phyloP scores from a whole-genome alignment of 139 green algal species.

The Tetradesmus obliquus region DNA sequence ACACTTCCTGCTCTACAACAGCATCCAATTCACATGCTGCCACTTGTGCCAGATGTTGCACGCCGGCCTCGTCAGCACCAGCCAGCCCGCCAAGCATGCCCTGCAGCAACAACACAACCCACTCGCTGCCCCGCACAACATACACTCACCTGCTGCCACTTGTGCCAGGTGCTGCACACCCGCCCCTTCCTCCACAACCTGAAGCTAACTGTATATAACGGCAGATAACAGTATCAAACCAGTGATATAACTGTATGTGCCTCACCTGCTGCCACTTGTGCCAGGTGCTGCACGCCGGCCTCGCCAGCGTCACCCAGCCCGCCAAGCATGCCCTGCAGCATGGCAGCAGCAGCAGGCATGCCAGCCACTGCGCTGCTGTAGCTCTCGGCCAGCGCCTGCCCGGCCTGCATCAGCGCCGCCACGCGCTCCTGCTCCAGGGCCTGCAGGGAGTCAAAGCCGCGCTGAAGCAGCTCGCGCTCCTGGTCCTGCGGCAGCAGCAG shows the following conservation, averaged over 20 bases:
- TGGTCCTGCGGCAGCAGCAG: constrained; percentile 27
- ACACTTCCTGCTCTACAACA: too few species aligned
- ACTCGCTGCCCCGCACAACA: too few species aligned
- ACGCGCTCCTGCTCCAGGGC: constrained; percentile 8
- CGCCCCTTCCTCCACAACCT: not conserved
- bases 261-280: not conserved
- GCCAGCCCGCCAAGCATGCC: not conserved
- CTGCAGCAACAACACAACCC: too few species aligned
- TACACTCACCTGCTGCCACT: not conserved
- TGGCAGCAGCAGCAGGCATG: constrained; percentile 26
- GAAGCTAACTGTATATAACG: too few species aligned
- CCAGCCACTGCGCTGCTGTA: not conserved
- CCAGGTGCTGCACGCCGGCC: not conserved
- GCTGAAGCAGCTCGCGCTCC: constrained; percentile 36
- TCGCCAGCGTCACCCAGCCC: constrained; percentile 2
- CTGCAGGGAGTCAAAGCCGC: constrained; percentile 16
- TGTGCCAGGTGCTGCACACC: not conserved
- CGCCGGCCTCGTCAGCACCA: not conserved
- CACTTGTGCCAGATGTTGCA: not conserved
- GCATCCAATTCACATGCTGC: constrained; percentile 7
- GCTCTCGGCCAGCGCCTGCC: constrained; percentile 3
- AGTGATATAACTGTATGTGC: not conserved
- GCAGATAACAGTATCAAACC: not conserved
- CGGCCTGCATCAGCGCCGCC: not conserved
- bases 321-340: not conserved